Evolutionary conservation across 2,329 filamentous ascomycete species (phyloP), one percentile per base, ranked within the genome.

Genomic region (Trichothecium sympodiale): DNA sequence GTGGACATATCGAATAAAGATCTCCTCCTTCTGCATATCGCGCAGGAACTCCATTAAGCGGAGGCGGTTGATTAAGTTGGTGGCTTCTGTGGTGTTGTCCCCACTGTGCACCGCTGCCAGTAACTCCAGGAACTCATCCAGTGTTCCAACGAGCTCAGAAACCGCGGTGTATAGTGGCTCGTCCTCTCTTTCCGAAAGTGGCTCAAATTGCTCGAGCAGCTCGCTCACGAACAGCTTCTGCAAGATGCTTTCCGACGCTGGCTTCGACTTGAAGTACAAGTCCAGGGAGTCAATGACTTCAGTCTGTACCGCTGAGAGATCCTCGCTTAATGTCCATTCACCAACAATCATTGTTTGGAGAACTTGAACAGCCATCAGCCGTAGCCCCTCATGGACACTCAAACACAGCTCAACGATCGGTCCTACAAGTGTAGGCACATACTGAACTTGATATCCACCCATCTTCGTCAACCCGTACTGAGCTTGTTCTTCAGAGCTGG

Each of bases 311-410:
- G 91, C 78, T 3, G 82, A 82, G 33, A 98, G 63, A 53, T 96
- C 89, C 53, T 94, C 84, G 53, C 87, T 95, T 43, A 98, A 61
- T 13, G 87, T 88, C 91, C 91, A 98, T 59, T 98, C 91, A 60
- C 88, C 94, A 46, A 96, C 80, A 49, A 98, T 94, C 91, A 98
- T 98, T 3, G 87, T 94, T 55, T 94, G 87, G 42, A 98, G 61
- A 15, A 98, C 83, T 54, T 94, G 84, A 20, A 95, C 87, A 1
- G 89, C 91, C 57, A 94, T 91, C 43, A 77, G 77, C 41, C 91
- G 76, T 38, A 98, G 65, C 4, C 88, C 88, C 55, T 94, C 86
- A 46, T 98, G 91, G 4, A 96, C 87, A 52, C 89, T 96, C 38
- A 98, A 69, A 53, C 91, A 98, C 8, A 98, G 71, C 57, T 93